Evolutionary conservation across 495 filamentous ascomycete genomes (phyloP).

Genomic region (Penicillium egyptiacum): DNA sequence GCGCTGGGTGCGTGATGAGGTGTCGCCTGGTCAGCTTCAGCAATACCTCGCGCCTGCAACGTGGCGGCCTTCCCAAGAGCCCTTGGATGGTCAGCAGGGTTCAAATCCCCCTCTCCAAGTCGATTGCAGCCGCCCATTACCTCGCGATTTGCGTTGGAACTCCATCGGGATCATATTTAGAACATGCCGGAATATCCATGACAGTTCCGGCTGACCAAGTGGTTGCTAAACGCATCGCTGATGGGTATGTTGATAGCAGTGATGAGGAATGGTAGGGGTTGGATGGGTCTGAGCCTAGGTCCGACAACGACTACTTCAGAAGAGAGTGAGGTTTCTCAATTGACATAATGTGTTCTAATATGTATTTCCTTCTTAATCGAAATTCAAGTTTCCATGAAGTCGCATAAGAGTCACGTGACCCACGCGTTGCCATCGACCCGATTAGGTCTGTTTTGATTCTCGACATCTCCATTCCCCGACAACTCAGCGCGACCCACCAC

Average conservation of each 20-base stretch:
- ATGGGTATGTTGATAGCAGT: background rate
- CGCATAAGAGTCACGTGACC: no score
- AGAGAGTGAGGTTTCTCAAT: background rate
- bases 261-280: no score
- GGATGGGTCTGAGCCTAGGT: background rate
- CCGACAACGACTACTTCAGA: background rate
- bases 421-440: constrained; percentile 21
- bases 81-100: background rate
- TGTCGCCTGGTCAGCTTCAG: constrained; percentile 25
- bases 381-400: no score
- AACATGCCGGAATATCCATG: background rate
- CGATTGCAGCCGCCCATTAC: background rate
- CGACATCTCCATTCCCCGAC: constrained; percentile 17
- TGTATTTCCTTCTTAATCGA: background rate
- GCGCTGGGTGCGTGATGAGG: constrained; percentile 33
- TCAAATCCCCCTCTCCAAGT: background rate
- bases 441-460: constrained; percentile 33
- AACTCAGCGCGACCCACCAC: constrained; percentile 11
- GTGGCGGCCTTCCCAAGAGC: constrained; percentile 20
- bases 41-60: constrained; percentile 29
- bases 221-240: background rate
- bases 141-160: background rate
- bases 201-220: constrained; percentile 2
- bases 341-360: background rate
- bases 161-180: background rate